Evolutionary conservation across 1,284 basidiomycete genomes (phyloP).

Genomic region (Cutaneotrichosporon dermatis): DNA sequence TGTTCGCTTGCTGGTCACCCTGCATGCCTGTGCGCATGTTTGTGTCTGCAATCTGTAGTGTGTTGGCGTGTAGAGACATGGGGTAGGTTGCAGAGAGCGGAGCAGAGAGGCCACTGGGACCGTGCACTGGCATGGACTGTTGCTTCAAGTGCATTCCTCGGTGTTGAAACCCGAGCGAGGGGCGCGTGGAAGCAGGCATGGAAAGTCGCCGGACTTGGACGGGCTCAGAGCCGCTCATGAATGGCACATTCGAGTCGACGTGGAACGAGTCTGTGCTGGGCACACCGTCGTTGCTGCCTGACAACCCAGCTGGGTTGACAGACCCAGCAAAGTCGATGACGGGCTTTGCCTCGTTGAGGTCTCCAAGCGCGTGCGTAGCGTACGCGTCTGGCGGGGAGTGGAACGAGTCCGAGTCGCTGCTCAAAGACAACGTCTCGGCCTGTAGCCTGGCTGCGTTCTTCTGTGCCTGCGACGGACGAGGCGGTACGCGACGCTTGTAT

Average conservation of each 20-base stretch:
- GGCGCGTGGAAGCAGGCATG: background rate
- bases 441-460: conserved; percentile 49
- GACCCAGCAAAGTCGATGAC: background rate
- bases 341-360: background rate
- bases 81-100: background rate
- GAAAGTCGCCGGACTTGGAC: background rate
- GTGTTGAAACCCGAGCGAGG: background rate
- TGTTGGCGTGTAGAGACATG: background rate
- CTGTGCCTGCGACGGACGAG: conserved; percentile 72
- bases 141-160: background rate
- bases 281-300: background rate
- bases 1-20: background rate
- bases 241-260: background rate
- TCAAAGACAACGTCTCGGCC: conserved; percentile 19
- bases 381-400: conserved; percentile 22
- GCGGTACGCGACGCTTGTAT: conserved; percentile 89
- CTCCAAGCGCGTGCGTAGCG: background rate
- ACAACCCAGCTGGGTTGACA: background rate
- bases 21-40: background rate
- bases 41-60: background rate
- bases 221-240: background rate
- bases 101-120: background rate
- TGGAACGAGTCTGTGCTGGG: background rate
- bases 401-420: conserved; percentile 23
- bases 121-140: background rate